These are phyloP conservation scores for Dipteronia dyeriana DNA, from an alignment of 345 rosid species.

Conservation along the genomic window DNA sequence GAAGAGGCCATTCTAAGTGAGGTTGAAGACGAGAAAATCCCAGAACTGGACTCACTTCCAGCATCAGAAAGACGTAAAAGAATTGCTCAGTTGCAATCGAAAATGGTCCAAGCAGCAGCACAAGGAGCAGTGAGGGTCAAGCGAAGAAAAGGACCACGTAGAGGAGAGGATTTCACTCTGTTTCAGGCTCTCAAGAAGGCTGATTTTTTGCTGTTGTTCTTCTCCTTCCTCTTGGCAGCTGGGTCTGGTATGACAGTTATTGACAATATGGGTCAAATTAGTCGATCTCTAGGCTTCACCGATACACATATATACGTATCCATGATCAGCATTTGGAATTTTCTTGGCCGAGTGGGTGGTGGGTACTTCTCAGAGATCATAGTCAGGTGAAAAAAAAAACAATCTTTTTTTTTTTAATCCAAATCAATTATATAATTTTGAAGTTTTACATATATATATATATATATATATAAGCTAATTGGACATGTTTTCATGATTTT, in stretches of 20 bases:
- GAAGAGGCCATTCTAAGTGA: constrained; percentile 62
- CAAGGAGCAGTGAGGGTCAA: constrained; percentile 62
- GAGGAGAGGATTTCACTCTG: constrained; percentile 85
- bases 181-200: constrained; percentile 65
- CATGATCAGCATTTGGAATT: constrained; percentile 85
- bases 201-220: constrained; percentile 74
- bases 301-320: constrained; percentile 68
- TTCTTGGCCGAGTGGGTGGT: constrained; percentile 88
- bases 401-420: too few relatives aligned
- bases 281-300: constrained; percentile 61
- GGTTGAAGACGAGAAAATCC: constrained; percentile 61
- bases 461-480: background rate
- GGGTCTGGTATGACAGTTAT: constrained; percentile 87
- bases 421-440: too few relatives aligned
- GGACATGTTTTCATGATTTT: background rate
- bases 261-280: constrained; percentile 85
- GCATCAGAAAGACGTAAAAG: constrained; percentile 48
- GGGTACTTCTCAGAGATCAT: constrained; percentile 86
- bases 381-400: constrained; percentile 44
- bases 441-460: too few relatives aligned
- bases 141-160: constrained; percentile 57
- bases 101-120: constrained; percentile 61
- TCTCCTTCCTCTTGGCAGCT: constrained; percentile 67
- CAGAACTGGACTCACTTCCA: constrained; percentile 56
- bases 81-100: constrained; percentile 57